Conservation (phyloP, 2,329 filamentous ascomycete species). For the Cyclaneusma minus region DNA sequence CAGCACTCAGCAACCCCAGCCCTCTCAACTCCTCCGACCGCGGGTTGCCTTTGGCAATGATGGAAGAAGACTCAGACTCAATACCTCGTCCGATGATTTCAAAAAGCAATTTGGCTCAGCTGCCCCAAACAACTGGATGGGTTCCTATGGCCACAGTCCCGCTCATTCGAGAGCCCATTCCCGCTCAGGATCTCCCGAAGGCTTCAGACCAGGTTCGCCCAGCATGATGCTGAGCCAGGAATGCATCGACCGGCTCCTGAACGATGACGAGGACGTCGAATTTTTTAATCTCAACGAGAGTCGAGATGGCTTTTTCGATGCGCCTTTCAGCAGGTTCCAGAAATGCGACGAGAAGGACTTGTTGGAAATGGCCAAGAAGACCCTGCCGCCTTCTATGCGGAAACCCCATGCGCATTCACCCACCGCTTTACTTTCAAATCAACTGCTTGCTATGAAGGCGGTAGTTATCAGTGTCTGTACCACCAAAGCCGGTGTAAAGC, state of each 20-base stretch:
- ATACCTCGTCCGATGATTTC: not conserved
- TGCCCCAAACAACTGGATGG: slow-evolving; percentile 17
- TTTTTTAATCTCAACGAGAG: slow-evolving; percentile 26
- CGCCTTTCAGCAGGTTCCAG: slow-evolving; percentile 24
- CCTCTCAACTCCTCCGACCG: too few relatives aligned
- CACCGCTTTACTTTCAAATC: slow-evolving; percentile 29
- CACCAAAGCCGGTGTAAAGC: slow-evolving; percentile 33
- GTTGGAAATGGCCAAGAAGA: slow-evolving; percentile 24
- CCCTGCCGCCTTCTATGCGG: slow-evolving; percentile 29
- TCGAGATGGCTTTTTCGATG: slow-evolving; percentile 28
- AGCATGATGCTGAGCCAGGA: slow-evolving; percentile 15
- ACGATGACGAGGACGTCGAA: slow-evolving; percentile 21
- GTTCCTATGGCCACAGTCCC: slow-evolving; percentile 16
- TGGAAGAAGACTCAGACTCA: too few relatives aligned
- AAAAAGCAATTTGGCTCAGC: slow-evolving; percentile 4
- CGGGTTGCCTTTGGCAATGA: too few relatives aligned
- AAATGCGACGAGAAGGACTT: slow-evolving; percentile 23
- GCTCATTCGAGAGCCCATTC: slow-evolving; percentile 12
- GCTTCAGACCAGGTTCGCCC: slow-evolving; percentile 13
- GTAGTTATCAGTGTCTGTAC: slow-evolving; percentile 26
- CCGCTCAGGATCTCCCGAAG: slow-evolving; percentile 6
- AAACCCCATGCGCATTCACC: slow-evolving; percentile 25
- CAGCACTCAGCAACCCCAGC: too few relatives aligned
- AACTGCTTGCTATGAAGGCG: slow-evolving; percentile 27
- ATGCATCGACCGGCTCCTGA: slow-evolving; percentile 16